phyloP scores from a whole-genome alignment of 2,329 filamentous ascomycete species.

The Purpureocillium takamizusanense region DNA sequence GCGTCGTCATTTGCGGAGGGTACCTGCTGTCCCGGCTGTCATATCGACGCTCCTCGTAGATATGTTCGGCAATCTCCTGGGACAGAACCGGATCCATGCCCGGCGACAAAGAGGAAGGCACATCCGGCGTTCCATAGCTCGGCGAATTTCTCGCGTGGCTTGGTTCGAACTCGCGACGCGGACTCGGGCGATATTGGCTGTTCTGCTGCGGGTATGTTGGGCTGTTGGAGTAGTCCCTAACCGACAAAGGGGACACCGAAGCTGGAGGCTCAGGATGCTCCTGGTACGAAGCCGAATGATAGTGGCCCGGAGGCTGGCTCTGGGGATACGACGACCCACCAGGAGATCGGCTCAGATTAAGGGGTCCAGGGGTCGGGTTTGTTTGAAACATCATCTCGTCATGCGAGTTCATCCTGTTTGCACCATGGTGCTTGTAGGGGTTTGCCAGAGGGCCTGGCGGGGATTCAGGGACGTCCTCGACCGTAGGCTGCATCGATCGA shows the following conservation, averaged over 20 bases:
- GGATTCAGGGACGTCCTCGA: constrained; percentile 55
- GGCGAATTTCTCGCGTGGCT: constrained; percentile 19
- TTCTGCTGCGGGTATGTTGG: constrained; percentile 19
- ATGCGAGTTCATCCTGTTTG: constrained; percentile 12
- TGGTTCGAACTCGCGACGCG: constrained; percentile 27
- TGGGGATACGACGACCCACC: constrained; percentile 18
- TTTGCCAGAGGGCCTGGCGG: constrained; percentile 19
- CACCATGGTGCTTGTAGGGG: constrained; percentile 13
- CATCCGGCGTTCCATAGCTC: constrained; percentile 33
- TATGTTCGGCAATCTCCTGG: constrained; percentile 48
- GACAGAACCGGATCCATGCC: constrained; percentile 48
- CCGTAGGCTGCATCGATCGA: constrained; percentile 50
- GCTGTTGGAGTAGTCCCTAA: constrained; percentile 25
- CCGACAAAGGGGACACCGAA: constrained; percentile 20
- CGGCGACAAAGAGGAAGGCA: constrained; percentile 52
- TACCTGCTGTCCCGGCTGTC: constrained; percentile 37
- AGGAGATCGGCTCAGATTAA: constrained; percentile 29
- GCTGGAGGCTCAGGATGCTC: constrained; percentile 7
- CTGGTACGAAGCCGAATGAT: constrained; percentile 14
- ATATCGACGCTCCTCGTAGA: constrained; percentile 43
- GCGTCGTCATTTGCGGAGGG: constrained; percentile 28
- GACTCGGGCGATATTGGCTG: constrained; percentile 21
- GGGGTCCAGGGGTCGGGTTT: constrained; percentile 32
- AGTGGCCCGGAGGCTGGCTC: constrained; percentile 10
- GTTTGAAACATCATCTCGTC: constrained; percentile 31